phyloP scores from a whole-genome alignment of 1,139 yeast genomes.

The Magnusiomyces magnusii region DNA sequence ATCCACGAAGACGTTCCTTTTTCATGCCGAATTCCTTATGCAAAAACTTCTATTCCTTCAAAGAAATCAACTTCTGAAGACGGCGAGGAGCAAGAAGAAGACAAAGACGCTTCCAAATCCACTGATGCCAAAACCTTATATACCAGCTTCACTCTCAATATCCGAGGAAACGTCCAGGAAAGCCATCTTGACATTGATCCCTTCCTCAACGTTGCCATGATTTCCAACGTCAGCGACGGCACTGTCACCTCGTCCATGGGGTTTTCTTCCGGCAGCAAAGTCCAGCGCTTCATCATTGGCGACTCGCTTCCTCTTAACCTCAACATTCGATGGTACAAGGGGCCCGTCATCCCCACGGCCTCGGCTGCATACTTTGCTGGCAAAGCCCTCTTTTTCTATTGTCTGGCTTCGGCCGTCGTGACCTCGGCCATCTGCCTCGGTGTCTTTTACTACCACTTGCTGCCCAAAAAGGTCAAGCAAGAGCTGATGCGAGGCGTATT shows the following conservation, averaged over 20 bases:
- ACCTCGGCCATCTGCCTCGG: constrained; percentile 20
- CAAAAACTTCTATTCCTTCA: constrained; percentile 29
- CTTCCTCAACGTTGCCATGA: constrained; percentile 46
- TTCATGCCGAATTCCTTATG: constrained; percentile 49
- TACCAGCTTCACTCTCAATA: constrained; percentile 55
- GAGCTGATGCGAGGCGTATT: constrained; percentile 16
- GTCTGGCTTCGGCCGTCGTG: constrained; percentile 19
- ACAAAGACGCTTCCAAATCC: background rate
- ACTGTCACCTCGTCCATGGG: constrained; percentile 48
- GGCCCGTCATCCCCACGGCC: constrained; percentile 15
- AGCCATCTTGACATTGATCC: constrained; percentile 65
- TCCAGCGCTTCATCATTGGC: constrained; percentile 59
- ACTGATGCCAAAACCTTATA: constrained; percentile 10
- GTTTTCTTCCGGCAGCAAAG: constrained; percentile 56
- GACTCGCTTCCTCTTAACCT: constrained; percentile 51
- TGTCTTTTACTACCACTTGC: constrained; percentile 20
- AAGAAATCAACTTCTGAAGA: background rate
- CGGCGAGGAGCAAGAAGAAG: constrained; percentile 1
- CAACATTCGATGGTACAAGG: constrained; percentile 49
- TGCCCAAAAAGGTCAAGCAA: constrained; percentile 21
- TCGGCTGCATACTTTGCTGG: constrained; percentile 13
- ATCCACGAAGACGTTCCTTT: constrained; percentile 73
- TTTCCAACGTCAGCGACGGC: constrained; percentile 23
- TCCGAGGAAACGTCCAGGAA: constrained; percentile 62
- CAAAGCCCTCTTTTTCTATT: constrained; percentile 12